A percentile compares a stretch with the other conserved stretches of the same genome.
Evolutionary conservation across 2,329 filamentous ascomycete species (phyloP).

Genomic region (Chaetomiaceae sp.): DNA sequence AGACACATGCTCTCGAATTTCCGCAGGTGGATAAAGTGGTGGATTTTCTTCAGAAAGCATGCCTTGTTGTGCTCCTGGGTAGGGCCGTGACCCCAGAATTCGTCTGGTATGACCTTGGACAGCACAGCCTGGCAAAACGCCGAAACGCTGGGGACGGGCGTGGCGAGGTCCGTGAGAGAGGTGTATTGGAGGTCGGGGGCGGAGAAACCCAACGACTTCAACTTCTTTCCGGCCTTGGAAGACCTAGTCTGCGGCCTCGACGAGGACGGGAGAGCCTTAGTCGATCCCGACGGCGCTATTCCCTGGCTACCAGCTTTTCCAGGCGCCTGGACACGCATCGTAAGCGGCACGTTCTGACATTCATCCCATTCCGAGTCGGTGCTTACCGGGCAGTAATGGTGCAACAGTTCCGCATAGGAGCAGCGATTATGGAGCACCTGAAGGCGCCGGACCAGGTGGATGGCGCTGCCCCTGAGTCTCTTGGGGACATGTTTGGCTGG

Average conservation of each 20-base stretch:
- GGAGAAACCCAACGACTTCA: conserved; percentile 20
- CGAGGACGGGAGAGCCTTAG: not conserved
- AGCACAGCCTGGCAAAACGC: conserved; percentile 80
- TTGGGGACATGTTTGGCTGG: conserved; percentile 48
- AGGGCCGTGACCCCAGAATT: conserved; percentile 64
- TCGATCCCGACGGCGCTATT: not conserved
- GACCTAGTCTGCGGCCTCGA: conserved; percentile 2
- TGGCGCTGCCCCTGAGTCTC: conserved; percentile 59
- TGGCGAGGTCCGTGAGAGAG: conserved; percentile 63
- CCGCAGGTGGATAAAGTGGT: conserved; percentile 70
- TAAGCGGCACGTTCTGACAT: too few species aligned
- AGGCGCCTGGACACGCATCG: not conserved
- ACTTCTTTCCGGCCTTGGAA: conserved; percentile 16
- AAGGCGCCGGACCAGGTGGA: conserved; percentile 60
- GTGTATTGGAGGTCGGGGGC: conserved; percentile 37
- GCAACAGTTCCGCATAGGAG: conserved; percentile 71
- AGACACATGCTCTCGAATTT: conserved; percentile 77
- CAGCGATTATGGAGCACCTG: conserved; percentile 69
- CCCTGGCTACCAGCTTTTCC: conserved; percentile 4
- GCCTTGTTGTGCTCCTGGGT: conserved; percentile 55
- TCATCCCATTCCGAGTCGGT: too few species aligned
- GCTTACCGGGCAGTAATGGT: conserved; percentile 71
- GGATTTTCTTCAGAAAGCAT: conserved; percentile 61
- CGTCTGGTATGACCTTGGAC: conserved; percentile 64
- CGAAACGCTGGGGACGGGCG: conserved; percentile 64